A percentile compares a stretch with the other conserved stretches of the same genome.
These are phyloP conservation scores for Saksenaea vasiformis DNA, from an alignment of 371 early-diverging fungal species.

Conservation along the genomic window DNA sequence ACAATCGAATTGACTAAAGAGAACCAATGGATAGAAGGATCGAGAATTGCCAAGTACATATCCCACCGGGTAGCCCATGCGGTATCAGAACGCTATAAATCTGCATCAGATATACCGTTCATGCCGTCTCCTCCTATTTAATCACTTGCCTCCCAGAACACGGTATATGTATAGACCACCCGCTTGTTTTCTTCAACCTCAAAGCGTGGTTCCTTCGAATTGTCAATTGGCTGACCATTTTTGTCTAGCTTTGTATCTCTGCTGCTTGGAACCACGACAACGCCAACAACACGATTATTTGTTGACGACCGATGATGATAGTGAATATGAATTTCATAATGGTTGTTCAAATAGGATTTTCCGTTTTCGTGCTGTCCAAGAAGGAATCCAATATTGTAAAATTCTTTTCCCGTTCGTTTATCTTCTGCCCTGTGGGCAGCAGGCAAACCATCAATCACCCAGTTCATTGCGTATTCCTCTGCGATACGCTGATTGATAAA, in stretches of 20 bases:
- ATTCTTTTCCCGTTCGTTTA: slow-evolving; percentile 56
- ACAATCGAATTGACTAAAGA: slow-evolving; percentile 87
- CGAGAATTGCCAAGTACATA: slow-evolving; percentile 78
- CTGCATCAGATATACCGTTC: background rate
- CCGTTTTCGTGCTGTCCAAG: background rate
- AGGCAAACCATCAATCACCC: slow-evolving; percentile 93
- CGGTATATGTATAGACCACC: slow-evolving; percentile 85
- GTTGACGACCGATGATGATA: slow-evolving; percentile 66
- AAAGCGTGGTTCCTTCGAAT: slow-evolving; percentile 38
- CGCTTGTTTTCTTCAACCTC: slow-evolving; percentile 48
- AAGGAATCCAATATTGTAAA: slow-evolving; percentile 70
- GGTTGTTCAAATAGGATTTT: slow-evolving; percentile 65
- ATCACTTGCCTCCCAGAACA: slow-evolving; percentile 73
- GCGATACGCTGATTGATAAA: slow-evolving; percentile 86
- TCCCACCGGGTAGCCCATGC: slow-evolving; percentile 97
- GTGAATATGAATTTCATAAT: slow-evolving; percentile 78
- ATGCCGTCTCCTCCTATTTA: background rate
- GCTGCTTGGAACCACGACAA: slow-evolving; percentile 67
- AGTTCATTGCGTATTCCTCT: slow-evolving; percentile 81
- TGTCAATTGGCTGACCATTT: slow-evolving; percentile 42
- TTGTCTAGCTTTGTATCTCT: slow-evolving; percentile 43
- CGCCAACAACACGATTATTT: slow-evolving; percentile 81
- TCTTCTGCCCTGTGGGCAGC: slow-evolving; percentile 74
- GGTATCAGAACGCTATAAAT: slow-evolving; percentile 52
- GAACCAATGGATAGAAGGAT: slow-evolving; percentile 85